Evolutionary conservation across 805 yeast species (phyloP), one percentile per base, ranked within the genome.

Genomic region (Saccharomycopsis synnaedendra): DNA sequence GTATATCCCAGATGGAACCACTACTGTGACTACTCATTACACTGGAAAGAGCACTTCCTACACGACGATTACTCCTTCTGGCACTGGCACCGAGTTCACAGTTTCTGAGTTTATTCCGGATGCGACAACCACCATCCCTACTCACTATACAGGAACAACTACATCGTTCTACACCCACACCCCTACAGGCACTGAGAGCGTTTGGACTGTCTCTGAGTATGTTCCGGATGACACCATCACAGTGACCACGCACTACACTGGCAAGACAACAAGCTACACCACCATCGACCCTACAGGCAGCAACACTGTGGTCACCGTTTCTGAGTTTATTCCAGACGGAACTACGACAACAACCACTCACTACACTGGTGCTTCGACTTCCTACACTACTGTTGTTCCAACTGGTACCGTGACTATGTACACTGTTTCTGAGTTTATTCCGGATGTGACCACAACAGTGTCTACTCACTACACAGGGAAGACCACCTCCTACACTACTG

Each of bases 11-110:
- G 42, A 42, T 9, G 28, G 10, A 11, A 38, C 33, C 33, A 32
- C 35, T 11, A 43, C 42, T 27, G 30, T 38, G 19, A 43, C 43
- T 38, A 42, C 43, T 43, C 28, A 39, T 29, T 47, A 41, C 40
- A 43, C 46, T 39, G 48, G 44, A 34, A 28, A 11, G 7, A 27
- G 30, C n/a, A 45, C 44, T 38, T 45, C 48, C 28, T 45, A 45
- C 43, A 32, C 43, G 4, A 48, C 51, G 5, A 31, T 42, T 31
- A 30, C 6, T 36, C 45, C 51, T 32, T 11, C 32, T n/a, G 45
- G 35, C 10, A 32, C 43, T 37, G 36, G 7, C 33, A 42, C 42
- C 5, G 30, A 29, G 19, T 42, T 49, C 4, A 43, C 55, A 28
- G 44, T 42, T 2, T 33, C 45, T 10, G 45, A 42, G 29, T 42